These are phyloP conservation scores for Gillenia trifoliata DNA, from an alignment of 306 rosid genomes.

Conservation along the genomic window DNA sequence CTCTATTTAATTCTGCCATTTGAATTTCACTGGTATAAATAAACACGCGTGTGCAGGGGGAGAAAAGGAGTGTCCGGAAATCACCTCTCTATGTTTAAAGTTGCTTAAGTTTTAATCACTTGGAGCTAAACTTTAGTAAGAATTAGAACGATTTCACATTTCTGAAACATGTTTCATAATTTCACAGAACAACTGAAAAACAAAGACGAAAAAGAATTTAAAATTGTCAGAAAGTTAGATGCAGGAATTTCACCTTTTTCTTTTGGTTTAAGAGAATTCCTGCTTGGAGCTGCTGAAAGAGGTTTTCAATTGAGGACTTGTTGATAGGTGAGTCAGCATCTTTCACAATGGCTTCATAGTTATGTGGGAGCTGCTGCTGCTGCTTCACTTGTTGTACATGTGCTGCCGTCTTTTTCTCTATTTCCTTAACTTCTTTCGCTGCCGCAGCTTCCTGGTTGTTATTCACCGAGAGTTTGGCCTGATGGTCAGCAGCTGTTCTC, in stretches of 20 bases:
- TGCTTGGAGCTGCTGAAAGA: slow-evolving; percentile 14
- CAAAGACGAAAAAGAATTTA: too few species aligned
- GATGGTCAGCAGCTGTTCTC: not conserved
- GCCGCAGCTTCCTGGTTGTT: not conserved
- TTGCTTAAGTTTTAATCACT: not conserved
- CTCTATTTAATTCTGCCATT: too few species aligned
- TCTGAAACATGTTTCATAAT: not conserved
- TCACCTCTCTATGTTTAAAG: too few species aligned
- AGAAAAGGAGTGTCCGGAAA: too few species aligned
- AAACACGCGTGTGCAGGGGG: too few species aligned
- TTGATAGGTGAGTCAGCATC: slow-evolving; percentile 23
- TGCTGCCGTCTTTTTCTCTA: not conserved
- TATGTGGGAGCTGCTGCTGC: slow-evolving; percentile 7
- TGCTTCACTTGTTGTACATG: not conserved
- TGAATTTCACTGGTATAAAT: too few species aligned
- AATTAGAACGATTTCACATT: not conserved
- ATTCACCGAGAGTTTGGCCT: not conserved
- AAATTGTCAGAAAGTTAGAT: not conserved
- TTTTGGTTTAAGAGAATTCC: slow-evolving; percentile 31
- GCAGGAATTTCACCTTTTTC: slow-evolving; percentile 22
- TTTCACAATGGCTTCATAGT: slow-evolving; percentile 18
- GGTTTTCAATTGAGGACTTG: slow-evolving; percentile 17
- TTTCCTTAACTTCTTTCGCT: not conserved
- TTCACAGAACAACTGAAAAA: too few species aligned
- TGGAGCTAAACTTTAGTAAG: not conserved